phyloP scores from a whole-genome alignment of 202 grass and related monocot species.

The Panicum hallii region DNA sequence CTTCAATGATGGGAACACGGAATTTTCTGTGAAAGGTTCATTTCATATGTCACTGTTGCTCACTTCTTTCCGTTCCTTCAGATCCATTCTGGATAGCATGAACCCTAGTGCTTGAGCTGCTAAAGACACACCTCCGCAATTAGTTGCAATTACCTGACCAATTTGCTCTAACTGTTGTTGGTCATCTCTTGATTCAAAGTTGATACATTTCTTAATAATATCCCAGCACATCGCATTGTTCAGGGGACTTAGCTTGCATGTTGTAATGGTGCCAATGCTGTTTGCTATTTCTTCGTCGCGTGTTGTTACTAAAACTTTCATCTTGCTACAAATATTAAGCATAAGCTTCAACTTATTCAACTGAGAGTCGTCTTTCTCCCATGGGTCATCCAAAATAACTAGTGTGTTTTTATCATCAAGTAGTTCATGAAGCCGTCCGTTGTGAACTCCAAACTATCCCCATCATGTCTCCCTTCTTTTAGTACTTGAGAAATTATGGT shows the following conservation, averaged over 20 bases:
- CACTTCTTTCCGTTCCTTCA: conserved; percentile 9
- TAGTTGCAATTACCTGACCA: conserved; percentile 37
- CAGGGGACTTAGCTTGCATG: conserved; percentile 29
- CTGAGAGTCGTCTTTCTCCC: background rate
- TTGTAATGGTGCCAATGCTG: background rate
- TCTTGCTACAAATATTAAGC: conserved; percentile 24
- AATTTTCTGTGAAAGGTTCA: background rate
- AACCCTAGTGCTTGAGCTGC: conserved; percentile 30
- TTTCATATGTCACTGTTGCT: background rate
- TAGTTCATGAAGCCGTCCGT: background rate
- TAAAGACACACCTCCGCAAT: conserved; percentile 40
- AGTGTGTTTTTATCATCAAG: background rate
- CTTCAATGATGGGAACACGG: conserved; percentile 7
- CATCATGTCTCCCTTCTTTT: background rate
- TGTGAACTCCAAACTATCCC: background rate
- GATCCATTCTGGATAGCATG: conserved; percentile 10
- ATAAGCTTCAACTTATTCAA: conserved; percentile 5
- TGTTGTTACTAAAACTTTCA: conserved; percentile 44
- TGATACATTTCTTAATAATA: conserved; percentile 31
- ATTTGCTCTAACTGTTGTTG: conserved; percentile 12
- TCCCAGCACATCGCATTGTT: conserved; percentile 41
- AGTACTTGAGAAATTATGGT: conserved; percentile 30
- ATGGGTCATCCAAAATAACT: conserved; percentile 31
- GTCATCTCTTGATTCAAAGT: background rate
- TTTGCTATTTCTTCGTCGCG: conserved; percentile 27